These are phyloP conservation scores for Tolypocladium tundrense DNA, from an alignment of 2,329 filamentous ascomycete species.

Conservation along the genomic window DNA sequence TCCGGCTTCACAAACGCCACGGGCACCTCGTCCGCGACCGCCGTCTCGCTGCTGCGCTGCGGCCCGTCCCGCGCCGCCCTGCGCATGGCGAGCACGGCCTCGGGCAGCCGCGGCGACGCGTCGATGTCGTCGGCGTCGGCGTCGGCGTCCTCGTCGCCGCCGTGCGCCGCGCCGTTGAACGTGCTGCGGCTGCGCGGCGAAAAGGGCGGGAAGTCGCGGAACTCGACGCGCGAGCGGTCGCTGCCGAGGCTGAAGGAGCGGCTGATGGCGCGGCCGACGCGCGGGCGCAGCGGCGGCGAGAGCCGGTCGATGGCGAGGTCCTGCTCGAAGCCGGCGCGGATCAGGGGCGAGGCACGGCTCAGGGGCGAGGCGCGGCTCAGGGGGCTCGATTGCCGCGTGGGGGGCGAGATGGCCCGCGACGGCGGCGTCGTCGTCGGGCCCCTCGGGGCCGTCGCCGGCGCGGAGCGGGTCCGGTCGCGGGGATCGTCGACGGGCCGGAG, in stretches of 20 bases:
- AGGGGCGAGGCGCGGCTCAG: constrained; percentile 20
- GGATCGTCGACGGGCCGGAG: constrained; percentile 17
- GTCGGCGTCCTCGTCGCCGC: constrained; percentile 13
- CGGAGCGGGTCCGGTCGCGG: background rate
- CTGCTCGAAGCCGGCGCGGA: constrained; percentile 25
- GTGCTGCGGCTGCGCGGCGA: constrained; percentile 23
- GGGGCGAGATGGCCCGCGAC: constrained; percentile 16
- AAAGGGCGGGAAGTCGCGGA: constrained; percentile 24
- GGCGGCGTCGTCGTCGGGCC: constrained; percentile 10
- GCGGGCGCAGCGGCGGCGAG: constrained; percentile 21
- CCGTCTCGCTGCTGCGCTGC: constrained; percentile 14
- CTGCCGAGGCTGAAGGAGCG: constrained; percentile 24
- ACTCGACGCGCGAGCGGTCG: constrained; percentile 18
- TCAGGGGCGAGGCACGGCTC: no score
- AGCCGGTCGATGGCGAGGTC: constrained; percentile 27
- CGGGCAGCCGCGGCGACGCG: constrained; percentile 19
- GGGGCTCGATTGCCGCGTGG: constrained; percentile 17
- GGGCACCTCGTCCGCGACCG: constrained; percentile 16
- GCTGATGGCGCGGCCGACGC: constrained; percentile 19
- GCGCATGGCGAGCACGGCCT: constrained; percentile 20
- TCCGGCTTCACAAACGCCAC: constrained; percentile 22
- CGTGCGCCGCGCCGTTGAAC: constrained; percentile 6
- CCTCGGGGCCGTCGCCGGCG: background rate
- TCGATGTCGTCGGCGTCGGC: constrained; percentile 16
- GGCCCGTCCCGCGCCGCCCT: constrained; percentile 11